Evolutionary conservation across 2,329 filamentous ascomycete genomes (phyloP), one percentile per base, ranked within the genome.

Genomic region (Sordariomycetes sp.): DNA sequence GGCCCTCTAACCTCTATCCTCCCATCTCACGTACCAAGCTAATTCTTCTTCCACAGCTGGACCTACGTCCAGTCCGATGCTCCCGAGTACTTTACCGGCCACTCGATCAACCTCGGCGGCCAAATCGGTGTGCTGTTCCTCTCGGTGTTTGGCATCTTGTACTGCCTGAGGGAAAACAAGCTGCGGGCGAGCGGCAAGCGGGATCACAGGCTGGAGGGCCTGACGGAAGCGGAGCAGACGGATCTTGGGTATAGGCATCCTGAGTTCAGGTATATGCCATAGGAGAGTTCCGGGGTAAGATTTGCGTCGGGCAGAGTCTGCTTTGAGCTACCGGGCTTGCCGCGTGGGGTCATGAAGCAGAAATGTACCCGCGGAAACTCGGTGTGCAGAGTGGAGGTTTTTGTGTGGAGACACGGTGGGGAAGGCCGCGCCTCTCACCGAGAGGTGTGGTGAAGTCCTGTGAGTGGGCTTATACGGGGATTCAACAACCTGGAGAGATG

Each of bases 61-160:
- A 79, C 78, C 0, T 82, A 82, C 62, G 66, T 75, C 3, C 67
- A 68, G 1, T 62, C 61, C 12, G 76, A 80, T 59, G 72, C 66
- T 0, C 76, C 77, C 1, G 65, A 70, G 51, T 80, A 76, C 61
- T 69, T 66, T 35, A 74, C 71, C 55, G 77, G 77, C 25, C 76
- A 80, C 65, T 75, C 76, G 4, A 82, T 83, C 71, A 83, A 83
- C 62, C 69, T 83, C 52, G 69, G 62, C 3, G 76, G 76, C 1
- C 77, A 82, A 63, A 65, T 75, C 20, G 64, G 64, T 13, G 72
- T 74, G 3, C 63, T 77, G 2, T 59, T 72, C 22, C 69, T 82
- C 6, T 66, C 77, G 1, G 36, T 72, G 4, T 72, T 70, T 25
- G 78, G 78, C 17, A 76, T 82, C 51, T 50, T 68, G 13, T 82